Evolutionary conservation across 805 yeast genomes (phyloP).

Genomic region (Pichia insulana): DNA sequence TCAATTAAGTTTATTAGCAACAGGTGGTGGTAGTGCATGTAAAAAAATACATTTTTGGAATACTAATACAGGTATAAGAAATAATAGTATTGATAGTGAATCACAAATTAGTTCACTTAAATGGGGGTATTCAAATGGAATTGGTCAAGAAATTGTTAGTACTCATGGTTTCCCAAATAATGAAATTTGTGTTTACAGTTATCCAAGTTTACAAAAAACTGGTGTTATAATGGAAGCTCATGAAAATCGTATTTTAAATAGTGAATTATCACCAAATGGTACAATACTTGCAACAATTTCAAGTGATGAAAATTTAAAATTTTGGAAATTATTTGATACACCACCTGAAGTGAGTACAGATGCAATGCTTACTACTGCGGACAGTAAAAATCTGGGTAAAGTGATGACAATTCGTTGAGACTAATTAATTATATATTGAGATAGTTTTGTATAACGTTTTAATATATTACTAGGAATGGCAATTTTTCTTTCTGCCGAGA

Average conservation of each 20-base stretch:
- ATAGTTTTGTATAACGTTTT: no score
- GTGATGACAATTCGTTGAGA: constrained; percentile 43
- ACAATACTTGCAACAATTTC: constrained; percentile 89
- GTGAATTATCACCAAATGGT: constrained; percentile 84
- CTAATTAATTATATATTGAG: background rate
- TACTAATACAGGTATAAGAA: constrained; percentile 78
- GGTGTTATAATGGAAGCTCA: constrained; percentile 85
- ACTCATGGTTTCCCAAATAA: constrained; percentile 93
- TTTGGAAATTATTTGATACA: constrained; percentile 80
- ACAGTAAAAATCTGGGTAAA: constrained; percentile 40
- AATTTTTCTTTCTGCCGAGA: background rate
- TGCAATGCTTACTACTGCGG: constrained; percentile 23
- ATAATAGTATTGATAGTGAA: constrained; percentile 82
- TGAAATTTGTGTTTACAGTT: constrained; percentile 72
- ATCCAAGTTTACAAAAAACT: constrained; percentile 77
- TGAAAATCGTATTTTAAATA: constrained; percentile 75
- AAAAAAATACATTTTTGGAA: constrained; percentile 92
- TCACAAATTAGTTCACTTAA: constrained; percentile 89
- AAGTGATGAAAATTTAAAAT: constrained; percentile 92
- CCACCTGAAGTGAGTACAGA: constrained; percentile 15
- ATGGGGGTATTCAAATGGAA: constrained; percentile 76
- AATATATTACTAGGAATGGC: background rate
- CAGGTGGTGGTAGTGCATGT: constrained; percentile 95
- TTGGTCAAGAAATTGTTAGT: constrained; percentile 79
- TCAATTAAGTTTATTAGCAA: constrained; percentile 73